Conservation (phyloP, 805 yeast genomes). For the Jamesozyma lodderae region DNA sequence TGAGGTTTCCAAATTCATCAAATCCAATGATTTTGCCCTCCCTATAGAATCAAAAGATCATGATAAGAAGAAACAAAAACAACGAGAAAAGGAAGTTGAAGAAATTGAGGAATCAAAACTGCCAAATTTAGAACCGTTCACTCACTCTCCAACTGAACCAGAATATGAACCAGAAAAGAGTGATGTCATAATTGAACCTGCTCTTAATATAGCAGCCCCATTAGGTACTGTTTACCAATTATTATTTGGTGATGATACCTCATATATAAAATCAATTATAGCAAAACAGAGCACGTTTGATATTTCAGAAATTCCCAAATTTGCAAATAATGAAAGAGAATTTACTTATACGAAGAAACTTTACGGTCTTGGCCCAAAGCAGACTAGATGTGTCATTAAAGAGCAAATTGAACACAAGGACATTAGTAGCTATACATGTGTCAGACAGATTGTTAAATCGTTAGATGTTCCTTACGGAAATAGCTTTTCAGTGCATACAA, state of each 20-base stretch:
- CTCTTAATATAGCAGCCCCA: constrained; percentile 51
- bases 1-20: constrained; percentile 35
- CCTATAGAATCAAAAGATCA: neutral
- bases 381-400: constrained; percentile 51
- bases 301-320: constrained; percentile 43
- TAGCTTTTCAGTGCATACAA: constrained; percentile 54
- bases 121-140: constrained; percentile 31
- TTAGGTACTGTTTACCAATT: constrained; percentile 53
- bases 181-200: constrained; percentile 44
- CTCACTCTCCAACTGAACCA: constrained; percentile 40
- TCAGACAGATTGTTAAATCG: constrained; percentile 47
- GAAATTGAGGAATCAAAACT: constrained; percentile 15
- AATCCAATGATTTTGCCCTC: constrained; percentile 3
- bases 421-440: constrained; percentile 34
- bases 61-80: constrained; percentile 5
- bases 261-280: constrained; percentile 39
- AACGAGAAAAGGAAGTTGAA: constrained; percentile 7
- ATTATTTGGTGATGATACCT: constrained; percentile 54
- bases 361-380: constrained; percentile 62
- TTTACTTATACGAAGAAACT: constrained; percentile 53
- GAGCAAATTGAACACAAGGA: constrained; percentile 48
- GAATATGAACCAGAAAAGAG: constrained; percentile 38
- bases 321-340: constrained; percentile 34
- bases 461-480: constrained; percentile 76
- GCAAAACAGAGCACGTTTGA: constrained; percentile 55